phyloP scores from a whole-genome alignment of 164 flowering plant species.

The Litsea cubeba region DNA sequence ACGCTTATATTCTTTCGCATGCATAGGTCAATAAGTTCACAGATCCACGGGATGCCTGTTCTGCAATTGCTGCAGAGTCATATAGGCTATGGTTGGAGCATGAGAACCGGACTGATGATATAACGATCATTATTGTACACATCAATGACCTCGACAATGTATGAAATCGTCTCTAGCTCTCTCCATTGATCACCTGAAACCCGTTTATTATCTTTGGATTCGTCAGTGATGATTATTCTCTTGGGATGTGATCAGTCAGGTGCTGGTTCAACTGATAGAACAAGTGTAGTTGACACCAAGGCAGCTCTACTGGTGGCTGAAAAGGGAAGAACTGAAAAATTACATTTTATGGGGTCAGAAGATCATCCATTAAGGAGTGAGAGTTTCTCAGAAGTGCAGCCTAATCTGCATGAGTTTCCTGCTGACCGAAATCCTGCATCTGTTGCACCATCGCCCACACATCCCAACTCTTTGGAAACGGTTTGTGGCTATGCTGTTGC shows the following conservation, averaged over 20 bases:
- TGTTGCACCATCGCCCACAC: constrained; percentile 36
- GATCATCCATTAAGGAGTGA: constrained; percentile 25
- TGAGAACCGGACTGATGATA: constrained; percentile 95
- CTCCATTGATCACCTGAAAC: background rate
- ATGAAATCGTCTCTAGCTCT: constrained; percentile 20
- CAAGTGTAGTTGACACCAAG: constrained; percentile 13
- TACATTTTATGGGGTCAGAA: constrained; percentile 21
- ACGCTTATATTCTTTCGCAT: background rate
- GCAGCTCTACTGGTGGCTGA: constrained; percentile 11
- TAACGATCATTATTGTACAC: constrained; percentile 85
- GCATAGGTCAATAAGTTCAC: constrained; percentile 57
- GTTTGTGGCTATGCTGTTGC: constrained; percentile 24
- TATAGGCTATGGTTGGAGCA: constrained; percentile 92
- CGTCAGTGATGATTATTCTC: constrained; percentile 2
- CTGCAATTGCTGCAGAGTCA: constrained; percentile 82
- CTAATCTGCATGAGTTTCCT: constrained; percentile 21
- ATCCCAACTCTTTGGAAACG: constrained; percentile 23
- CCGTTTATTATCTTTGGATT: background rate
- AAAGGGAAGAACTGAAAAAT: constrained; percentile 5
- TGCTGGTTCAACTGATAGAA: constrained; percentile 14
- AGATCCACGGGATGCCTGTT: constrained; percentile 94
- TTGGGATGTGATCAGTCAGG: constrained; percentile 22
- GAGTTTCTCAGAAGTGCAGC: constrained; percentile 22
- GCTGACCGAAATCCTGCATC: constrained; percentile 30
- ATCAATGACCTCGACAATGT: constrained; percentile 63